Evolutionary conservation across 1,284 basidiomycete species (phyloP).

Genomic region (Tausonia pullulans): DNA sequence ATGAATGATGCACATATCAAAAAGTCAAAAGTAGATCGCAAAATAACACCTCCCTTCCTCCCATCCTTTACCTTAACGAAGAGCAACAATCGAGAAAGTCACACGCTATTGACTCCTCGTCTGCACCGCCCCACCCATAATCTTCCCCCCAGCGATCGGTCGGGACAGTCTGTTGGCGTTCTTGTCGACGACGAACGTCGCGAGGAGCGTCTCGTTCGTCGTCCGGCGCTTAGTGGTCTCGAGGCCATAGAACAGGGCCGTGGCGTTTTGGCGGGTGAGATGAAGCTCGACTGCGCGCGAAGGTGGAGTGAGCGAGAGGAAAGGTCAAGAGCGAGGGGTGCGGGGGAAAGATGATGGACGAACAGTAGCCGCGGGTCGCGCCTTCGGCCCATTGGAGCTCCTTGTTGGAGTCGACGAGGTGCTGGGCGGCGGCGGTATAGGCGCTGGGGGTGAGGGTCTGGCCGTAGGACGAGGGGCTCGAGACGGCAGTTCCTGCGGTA

Average conservation of each 20-base stretch:
- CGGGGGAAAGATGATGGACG: constrained; percentile 18
- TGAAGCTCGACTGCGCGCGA: constrained; percentile 36
- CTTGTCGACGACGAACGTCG: too few relatives aligned
- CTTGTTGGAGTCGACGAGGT: constrained; percentile 40
- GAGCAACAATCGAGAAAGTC: too few relatives aligned
- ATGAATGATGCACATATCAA: too few relatives aligned
- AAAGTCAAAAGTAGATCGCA: too few relatives aligned
- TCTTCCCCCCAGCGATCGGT: too few relatives aligned
- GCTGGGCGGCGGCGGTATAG: constrained; percentile 31
- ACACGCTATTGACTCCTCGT: too few relatives aligned
- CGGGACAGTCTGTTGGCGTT: too few relatives aligned
- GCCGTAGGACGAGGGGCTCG: constrained; percentile 46
- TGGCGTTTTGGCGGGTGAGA: constrained; percentile 40
- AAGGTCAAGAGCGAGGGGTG: neutral
- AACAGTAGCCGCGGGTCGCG: constrained; percentile 49
- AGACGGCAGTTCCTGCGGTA: constrained; percentile 47
- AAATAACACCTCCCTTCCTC: too few relatives aligned
- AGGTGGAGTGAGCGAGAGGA: neutral
- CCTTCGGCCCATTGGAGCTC: constrained; percentile 57
- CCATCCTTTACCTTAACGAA: too few relatives aligned
- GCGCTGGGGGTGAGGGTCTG: constrained; percentile 37
- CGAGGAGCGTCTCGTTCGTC: too few relatives aligned
- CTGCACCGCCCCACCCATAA: too few relatives aligned
- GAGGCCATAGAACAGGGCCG: constrained; percentile 52
- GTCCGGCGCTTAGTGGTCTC: neutral